These are phyloP conservation scores for Pseudogymnoascus sp. DNA, from an alignment of 2,329 filamentous ascomycete genomes.

Conservation along the genomic window DNA sequence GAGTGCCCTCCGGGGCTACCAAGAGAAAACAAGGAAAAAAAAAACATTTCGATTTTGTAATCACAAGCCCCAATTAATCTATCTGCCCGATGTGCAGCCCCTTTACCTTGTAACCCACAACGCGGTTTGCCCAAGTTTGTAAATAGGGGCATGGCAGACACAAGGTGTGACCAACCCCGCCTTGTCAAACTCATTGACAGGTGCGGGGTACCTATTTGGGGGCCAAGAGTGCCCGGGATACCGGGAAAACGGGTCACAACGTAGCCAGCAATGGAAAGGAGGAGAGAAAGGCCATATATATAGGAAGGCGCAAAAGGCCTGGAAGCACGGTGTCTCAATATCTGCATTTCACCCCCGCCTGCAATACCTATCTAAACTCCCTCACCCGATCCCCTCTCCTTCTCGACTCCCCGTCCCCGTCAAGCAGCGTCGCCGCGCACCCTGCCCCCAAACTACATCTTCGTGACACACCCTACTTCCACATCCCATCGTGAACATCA, in stretches of 20 bases:
- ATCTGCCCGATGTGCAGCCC: background rate
- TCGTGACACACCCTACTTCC: background rate
- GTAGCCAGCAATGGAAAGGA: background rate
- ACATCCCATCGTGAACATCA: background rate
- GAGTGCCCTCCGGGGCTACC: background rate
- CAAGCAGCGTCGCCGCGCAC: background rate
- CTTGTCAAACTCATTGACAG: background rate
- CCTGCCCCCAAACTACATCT: background rate
- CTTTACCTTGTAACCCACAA: background rate
- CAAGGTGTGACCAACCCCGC: background rate
- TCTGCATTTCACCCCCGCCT: background rate
- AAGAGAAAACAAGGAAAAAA: background rate
- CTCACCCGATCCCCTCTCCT: background rate
- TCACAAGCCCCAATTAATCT: background rate
- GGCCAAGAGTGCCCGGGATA: background rate
- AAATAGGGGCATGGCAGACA: background rate
- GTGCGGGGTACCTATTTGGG: background rate
- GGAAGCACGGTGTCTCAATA: background rate
- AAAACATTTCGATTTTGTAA: background rate
- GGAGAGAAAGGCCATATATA: background rate
- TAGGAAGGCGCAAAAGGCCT: background rate
- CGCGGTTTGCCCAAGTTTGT: background rate
- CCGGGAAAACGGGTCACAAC: background rate
- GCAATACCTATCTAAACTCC: slow-evolving; percentile 1
- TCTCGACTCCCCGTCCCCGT: background rate